Base-by-base conservation (phyloP, 1,284 basidiomycete genomes). In the Trichosporon ovoides region DNA sequence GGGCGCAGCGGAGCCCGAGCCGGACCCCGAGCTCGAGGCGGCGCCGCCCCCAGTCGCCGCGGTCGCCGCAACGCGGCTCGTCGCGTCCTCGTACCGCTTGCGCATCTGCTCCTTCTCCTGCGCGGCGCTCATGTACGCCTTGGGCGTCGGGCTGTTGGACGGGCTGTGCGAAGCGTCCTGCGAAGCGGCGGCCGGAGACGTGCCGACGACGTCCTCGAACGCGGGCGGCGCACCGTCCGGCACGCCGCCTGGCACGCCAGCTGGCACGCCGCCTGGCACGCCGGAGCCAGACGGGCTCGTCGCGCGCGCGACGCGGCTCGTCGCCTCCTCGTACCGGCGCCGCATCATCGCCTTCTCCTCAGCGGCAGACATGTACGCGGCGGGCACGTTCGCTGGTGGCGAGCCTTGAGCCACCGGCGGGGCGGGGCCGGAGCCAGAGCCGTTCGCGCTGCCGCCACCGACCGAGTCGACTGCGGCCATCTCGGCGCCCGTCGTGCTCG, bases 281-380 rank as follows among this genome's bases (percentile, higher is more conserved):
- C 22, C 22, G 3, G 18, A 20, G 19, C 24, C 43, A 2, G 43
- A 48, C 7, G 43, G 43, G 22, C 22, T 31, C 18, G 24, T 34
- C 12, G 35, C 50, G 20, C 56, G 55, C 11, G 40, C 49, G 1
- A 62, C 58, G 20, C 48, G 43, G 10, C 52, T 55, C 2, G 59
- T 59, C 3, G 71, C 71, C n/a, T 64, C 65, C 36, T 71, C 68
- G 50, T 66, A 73, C 20, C 72, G 61, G 31, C 40, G 35, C 12
- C 65, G 57, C 63, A 71, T 69, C 52, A 63, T 58, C 18, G 70
- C 68, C 57, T 74, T 74, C 58, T 74, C 71, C 38, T 69, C 62
- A 19, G 60, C 66, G 1, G 70, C 60, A 5, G 57, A 56, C 53
- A 61, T 55, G 56, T 55, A 61, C 5, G 43, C 19, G 33, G 22